Base-by-base conservation (phyloP, 148 eudicot species). In the Polygonum aviculare region DNA sequence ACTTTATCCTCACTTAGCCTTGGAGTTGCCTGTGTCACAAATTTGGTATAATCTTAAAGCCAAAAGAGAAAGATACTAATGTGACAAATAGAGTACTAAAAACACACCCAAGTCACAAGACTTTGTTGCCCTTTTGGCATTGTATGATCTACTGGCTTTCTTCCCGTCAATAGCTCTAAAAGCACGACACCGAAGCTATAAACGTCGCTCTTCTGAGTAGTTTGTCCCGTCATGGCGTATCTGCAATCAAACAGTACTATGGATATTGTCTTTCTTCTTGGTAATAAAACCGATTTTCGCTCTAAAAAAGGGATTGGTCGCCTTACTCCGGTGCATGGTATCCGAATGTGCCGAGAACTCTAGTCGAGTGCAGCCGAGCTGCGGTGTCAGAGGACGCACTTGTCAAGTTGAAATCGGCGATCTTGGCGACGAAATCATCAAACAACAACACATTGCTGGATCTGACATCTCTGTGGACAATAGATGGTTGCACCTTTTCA, bases 211-310 rank as follows among this genome's bases (percentile, higher is more conserved):
- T 94, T 94, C 78, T 92, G 92, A 54, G 98, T 94, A 78, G 92
- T 90, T 79, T 94, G 97, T 75, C 98, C 98, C 4, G 98, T 94
- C 98, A 92, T 92, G 59, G 98, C 98, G 74, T 94, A 94, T 88
- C 98, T 94, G 85, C 44, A 44, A 44, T 7, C 11, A 44, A 44
- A 44, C 47, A 44, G 2, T 6, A 26, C 47, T 44, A 44, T 44
- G 47, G 10, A 51, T 51, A 19, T 51, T 51, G 16, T 7, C 36
- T 9, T 69, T 18, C 19, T 8, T 69, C 41, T 18, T 69, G 41
- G 38, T 38, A 15, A 69, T 69, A 69, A 26, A 26, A 26, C 31
- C 31, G 31, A 26, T 26, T 26, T 26, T 26, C 31, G 31, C 31
- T 26, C 38, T 0, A 39, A 6, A 39, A 14, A 12, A 5, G 38